A percentile compares a stretch with the other conserved stretches of the same genome.
These are phyloP conservation scores for Trametes pubescens DNA, from an alignment of 1,284 basidiomycete species.

Conservation along the genomic window DNA sequence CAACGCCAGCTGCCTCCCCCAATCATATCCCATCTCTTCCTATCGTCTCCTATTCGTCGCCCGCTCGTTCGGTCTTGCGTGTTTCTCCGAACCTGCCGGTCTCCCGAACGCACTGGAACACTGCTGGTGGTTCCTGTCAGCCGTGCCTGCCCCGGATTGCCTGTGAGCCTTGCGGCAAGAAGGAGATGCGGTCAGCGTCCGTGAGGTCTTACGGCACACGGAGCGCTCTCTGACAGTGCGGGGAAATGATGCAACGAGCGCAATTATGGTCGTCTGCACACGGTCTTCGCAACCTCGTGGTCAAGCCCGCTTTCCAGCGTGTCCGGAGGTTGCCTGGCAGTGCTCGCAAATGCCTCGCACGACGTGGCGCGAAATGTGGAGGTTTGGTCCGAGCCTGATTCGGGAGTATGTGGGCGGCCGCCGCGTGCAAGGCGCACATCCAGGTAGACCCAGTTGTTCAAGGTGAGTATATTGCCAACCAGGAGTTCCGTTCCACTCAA, in stretches of 20 bases:
- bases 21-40: conserved; percentile 2
- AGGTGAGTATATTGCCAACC: too few species aligned
- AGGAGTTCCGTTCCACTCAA: too few species aligned
- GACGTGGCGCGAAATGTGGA: too few species aligned
- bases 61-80: neutral
- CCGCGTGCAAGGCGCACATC: too few species aligned
- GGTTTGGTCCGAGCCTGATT: too few species aligned
- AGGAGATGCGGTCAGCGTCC: conserved; percentile 11
- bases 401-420: too few species aligned
- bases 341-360: too few species aligned
- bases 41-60: conserved; percentile 6
- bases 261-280: neutral
- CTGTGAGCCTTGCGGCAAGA: conserved; percentile 3
- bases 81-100: conserved; percentile 12
- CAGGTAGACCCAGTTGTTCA: too few species aligned
- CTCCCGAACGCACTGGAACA: conserved; percentile 4
- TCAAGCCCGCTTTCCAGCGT: neutral
- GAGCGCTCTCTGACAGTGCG: conserved; percentile 7
- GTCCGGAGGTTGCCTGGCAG: neutral
- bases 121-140: neutral
- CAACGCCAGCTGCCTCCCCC: conserved; percentile 19
- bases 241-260: conserved; percentile 14
- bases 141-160: conserved; percentile 26
- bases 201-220: conserved; percentile 14
- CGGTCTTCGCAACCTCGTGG: neutral